These are phyloP conservation scores for Rhododendron vialii DNA, from an alignment of 148 eudicot genomes.

Conservation along the genomic window DNA sequence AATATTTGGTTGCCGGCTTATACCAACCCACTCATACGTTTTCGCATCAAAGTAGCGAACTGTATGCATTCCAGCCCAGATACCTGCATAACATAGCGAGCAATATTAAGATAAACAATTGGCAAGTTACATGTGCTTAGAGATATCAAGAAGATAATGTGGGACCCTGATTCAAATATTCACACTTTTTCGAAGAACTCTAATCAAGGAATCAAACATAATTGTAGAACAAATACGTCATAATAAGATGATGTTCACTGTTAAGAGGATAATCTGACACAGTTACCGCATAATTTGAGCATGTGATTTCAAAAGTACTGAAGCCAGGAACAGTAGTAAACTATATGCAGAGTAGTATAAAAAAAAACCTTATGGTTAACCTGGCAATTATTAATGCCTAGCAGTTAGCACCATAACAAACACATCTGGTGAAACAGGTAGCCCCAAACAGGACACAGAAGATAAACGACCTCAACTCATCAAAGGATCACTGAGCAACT, in stretches of 20 bases:
- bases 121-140: neutral
- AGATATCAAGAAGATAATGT: neutral
- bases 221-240: neutral
- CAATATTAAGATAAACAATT: neutral
- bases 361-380: neutral
- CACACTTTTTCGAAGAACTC: neutral
- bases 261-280: neutral
- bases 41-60: constrained; percentile 93
- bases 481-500: neutral
- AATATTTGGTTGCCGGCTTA: constrained; percentile 94
- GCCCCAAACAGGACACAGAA: neutral
- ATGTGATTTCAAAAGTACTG: neutral
- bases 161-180: neutral
- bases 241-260: neutral
- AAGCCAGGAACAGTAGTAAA: neutral
- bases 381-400: neutral
- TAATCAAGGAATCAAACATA: neutral
- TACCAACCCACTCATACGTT: constrained; percentile 99
- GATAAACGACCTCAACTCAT: neutral
- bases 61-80: constrained; percentile 98
- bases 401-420: neutral
- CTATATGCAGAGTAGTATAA: neutral
- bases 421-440: neutral
- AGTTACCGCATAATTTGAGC: neutral
- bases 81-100: constrained; percentile 45